Base-by-base conservation (phyloP, 2,329 filamentous ascomycete genomes). In the Aspergillus calidoustus region DNA sequence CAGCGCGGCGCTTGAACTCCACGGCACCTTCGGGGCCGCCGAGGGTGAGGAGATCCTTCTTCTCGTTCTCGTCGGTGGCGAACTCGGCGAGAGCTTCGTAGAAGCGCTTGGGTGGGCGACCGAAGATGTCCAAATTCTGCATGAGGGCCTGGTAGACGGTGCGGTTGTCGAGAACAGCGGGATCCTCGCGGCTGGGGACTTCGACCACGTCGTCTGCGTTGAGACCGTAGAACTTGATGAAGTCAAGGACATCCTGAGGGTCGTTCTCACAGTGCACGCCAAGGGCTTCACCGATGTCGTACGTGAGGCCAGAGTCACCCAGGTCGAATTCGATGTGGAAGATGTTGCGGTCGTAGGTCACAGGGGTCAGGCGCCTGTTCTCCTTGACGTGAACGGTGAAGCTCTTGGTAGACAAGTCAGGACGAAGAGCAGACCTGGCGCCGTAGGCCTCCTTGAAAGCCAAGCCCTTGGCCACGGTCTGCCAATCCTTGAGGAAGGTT, bases 301-400 rank as follows among this genome's bases (percentile, higher is more conserved):
- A 99, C 47, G 87, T 97, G 66, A 99, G 87, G 44, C 93, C 94
- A 38, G 94, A 96, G 72, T 89, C 81, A 63, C 94, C 94, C 25
- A 99, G 87, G 74, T 98, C 95, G 72, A 99, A 99, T 80, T 99
- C 95, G 65, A 99, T 98, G 82, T 99, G 95, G 89, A 99, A 99
- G 79, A 99, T 98, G 84, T 99, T 97, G 70, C 95, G 92, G 78
- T 98, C 93, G 75, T 99, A 99, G 34, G 89, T 90, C 25, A 80
- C 72, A 3, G 95, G 95, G 0, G 95, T 99, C 59, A 99, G 86
- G 66, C 95, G 89, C 64, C 95, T 91, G 81, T 96, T 97, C 83
- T 98, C 95, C 83, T 96, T 92, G 78, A 99, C 93, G 58, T 88
- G 90, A 57, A 97, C 90, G 47, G 92, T 91, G 71, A 86, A 89